Conservation (phyloP, 305 asterid species). For the Fraxinus floribunda region DNA sequence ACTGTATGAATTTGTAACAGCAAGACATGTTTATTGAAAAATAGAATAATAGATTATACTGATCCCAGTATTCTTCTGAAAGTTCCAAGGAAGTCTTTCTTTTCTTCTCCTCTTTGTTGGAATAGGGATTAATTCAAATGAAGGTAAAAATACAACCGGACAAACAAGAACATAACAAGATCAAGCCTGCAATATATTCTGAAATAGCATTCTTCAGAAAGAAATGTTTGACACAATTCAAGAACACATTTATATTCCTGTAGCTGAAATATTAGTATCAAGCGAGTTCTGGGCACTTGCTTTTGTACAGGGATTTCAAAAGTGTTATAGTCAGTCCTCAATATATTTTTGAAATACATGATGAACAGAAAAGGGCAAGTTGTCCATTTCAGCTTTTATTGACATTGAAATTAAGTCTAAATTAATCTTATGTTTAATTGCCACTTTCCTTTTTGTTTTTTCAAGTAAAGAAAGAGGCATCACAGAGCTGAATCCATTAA, state of each 20-base stretch:
- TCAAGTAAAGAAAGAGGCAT: background rate
- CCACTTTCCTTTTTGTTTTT: background rate
- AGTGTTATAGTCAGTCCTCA: background rate
- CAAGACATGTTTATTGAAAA: background rate
- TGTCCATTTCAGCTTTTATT: background rate
- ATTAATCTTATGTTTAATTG: background rate
- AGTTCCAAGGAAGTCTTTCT: background rate
- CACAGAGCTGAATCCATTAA: background rate
- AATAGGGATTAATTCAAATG: background rate
- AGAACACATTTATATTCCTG: background rate
- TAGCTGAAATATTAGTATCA: background rate
- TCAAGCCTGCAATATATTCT: background rate
- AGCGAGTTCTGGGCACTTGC: background rate
- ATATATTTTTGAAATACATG: background rate
- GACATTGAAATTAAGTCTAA: background rate
- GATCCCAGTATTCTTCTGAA: background rate
- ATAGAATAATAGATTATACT: constrained; percentile 4
- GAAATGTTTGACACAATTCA: background rate
- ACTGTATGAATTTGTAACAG: background rate
- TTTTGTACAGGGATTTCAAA: background rate
- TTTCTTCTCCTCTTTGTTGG: background rate
- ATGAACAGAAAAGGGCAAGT: background rate
- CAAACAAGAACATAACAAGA: background rate
- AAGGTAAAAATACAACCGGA: background rate
- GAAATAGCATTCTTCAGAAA: background rate